These are phyloP conservation scores for Fusarium ramigenum DNA, from an alignment of 2,329 filamentous ascomycete genomes.

Conservation along the genomic window DNA sequence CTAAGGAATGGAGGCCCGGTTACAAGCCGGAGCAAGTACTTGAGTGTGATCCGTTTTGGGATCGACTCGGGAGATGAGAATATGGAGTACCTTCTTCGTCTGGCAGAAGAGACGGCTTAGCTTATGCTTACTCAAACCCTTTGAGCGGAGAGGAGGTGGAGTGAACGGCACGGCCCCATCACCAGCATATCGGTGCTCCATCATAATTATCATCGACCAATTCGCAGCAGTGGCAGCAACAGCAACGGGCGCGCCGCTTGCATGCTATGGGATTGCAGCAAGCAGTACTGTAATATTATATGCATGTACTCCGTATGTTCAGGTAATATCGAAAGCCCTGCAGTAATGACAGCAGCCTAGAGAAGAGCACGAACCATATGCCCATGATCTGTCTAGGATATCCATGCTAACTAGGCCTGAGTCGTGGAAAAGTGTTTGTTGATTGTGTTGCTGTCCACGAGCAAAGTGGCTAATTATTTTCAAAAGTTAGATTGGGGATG, in stretches of 20 bases:
- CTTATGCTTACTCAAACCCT: constrained; percentile 43
- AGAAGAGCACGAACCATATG: constrained; percentile 39
- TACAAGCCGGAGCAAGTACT: constrained; percentile 32
- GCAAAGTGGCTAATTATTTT: constrained; percentile 15
- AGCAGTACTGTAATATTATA: constrained; percentile 1
- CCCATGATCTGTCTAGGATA: constrained; percentile 13
- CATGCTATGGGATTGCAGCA: constrained; percentile 11
- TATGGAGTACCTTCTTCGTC: constrained; percentile 31
- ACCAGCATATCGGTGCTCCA: constrained; percentile 30
- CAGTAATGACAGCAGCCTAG: constrained; percentile 34
- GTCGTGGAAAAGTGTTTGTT: constrained; percentile 12
- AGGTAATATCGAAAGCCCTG: constrained; percentile 22
- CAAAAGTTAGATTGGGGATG: constrained; percentile 26
- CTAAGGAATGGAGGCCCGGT: constrained; percentile 24
- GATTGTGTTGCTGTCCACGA: constrained; percentile 10
- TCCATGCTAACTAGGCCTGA: constrained; percentile 19
- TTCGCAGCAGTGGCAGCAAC: constrained; percentile 13
- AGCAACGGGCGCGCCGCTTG: constrained; percentile 25
- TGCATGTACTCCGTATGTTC: not conserved
- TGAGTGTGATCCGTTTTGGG: constrained; percentile 28
- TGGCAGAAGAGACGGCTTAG: constrained; percentile 37
- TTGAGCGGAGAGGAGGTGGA: constrained; percentile 40
- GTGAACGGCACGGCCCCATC: constrained; percentile 35
- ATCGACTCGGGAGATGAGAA: constrained; percentile 39
- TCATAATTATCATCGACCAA: constrained; percentile 28